Conservation (phyloP, 176 grass and related monocot genomes). For the Musa beccarii region DNA sequence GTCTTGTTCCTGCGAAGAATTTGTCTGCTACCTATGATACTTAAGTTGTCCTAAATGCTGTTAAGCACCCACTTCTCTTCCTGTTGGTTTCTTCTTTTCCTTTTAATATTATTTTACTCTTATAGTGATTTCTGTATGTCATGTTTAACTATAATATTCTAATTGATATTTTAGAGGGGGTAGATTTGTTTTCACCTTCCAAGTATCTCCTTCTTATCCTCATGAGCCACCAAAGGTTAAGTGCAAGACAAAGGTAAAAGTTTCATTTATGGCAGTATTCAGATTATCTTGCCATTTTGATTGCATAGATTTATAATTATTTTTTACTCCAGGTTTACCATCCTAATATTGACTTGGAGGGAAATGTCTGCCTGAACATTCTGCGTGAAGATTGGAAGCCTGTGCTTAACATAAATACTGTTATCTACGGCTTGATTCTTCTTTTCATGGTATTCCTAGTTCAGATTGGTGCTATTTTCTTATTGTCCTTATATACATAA, state of each 20-base stretch:
- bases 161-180: slow-evolving; percentile 34
- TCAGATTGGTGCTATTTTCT: too few species aligned
- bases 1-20: not conserved
- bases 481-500: not conserved
- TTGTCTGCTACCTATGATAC: not conserved
- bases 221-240: slow-evolving; percentile 91
- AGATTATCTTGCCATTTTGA: slow-evolving; percentile 1
- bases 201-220: slow-evolving; percentile 79
- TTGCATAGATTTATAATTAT: not conserved
- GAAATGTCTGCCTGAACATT: slow-evolving; percentile 75
- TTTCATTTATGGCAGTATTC: not conserved
- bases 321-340: slow-evolving; percentile 55
- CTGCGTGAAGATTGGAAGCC: slow-evolving; percentile 74
- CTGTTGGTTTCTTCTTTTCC: too few species aligned
- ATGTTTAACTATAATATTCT: slow-evolving; percentile 4
- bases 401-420: slow-evolving; percentile 63
- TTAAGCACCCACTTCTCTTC: too few species aligned
- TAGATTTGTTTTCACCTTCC: slow-evolving; percentile 67
- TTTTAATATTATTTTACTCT: not conserved
- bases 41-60: too few species aligned
- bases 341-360: slow-evolving; percentile 89
- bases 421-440: slow-evolving; percentile 64
- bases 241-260: slow-evolving; percentile 85
- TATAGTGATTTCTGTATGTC: not conserved
- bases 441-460: slow-evolving; percentile 37